Evolutionary conservation across 2,329 filamentous ascomycete species (phyloP), one percentile per base, ranked within the genome.

Genomic region (Penicillium sumatraense): DNA sequence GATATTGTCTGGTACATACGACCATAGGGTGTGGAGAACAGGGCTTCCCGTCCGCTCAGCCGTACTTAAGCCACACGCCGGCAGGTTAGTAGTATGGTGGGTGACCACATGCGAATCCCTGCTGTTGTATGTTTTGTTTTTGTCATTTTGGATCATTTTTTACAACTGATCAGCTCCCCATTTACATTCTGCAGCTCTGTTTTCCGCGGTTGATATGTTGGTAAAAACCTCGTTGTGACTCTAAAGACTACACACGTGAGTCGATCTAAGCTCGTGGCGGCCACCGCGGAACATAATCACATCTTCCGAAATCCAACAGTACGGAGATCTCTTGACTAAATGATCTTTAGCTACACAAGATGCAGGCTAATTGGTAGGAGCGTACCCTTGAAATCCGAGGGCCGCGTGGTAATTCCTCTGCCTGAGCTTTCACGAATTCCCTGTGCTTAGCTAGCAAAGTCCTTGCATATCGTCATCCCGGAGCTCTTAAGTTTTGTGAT

Each of bases 401-500:
- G 42, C 42, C 42, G 42, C 42, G 42, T 46, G 42, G 42, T 46
- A 46, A 46, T 46, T 46, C 42, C 42, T 46, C 24, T 31, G 10
- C 26, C n/a, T 21, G 26, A 46, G 42, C 42, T 46, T 29, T 46
- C 27, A 8, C 7, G 13, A 46, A 46, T 46, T 46, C 42, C 42
- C 42, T 46, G 42, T 46, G 21, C 21, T 31, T 21, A 33, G 42
- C 42, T 46, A 29, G 8, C n/a, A 24, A 46, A 31, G 42, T 46
- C 42, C 42, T 46, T 46, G 42, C 42, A 46, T 46, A 46, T 46
- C 42, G 42, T 46, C 42, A 46, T 46, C 42, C 42, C 42, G 26
- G 9, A 46, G 42, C 42, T 46, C 26, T 11, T 46, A 31, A 31
- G 16, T 46, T 46, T 46, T n/a, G 5, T 46, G 42, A 33, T 16